Conservation (phyloP, 1,284 basidiomycete species). For the Mycosarcoma mackinlayi region DNA sequence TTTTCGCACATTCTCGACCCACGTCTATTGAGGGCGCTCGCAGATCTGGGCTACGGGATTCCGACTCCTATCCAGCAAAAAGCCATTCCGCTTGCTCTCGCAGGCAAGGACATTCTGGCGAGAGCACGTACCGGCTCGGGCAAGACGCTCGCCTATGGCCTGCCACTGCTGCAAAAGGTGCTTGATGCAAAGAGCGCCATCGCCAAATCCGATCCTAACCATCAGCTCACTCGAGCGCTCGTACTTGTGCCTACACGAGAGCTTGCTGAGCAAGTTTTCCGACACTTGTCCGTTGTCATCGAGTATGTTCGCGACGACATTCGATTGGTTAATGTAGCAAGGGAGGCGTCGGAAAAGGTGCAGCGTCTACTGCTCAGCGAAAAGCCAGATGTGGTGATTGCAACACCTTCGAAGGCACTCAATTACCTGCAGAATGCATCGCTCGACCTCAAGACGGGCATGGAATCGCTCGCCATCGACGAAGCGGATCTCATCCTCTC, state of each 20-base stretch:
- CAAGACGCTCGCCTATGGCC: constrained; percentile 95
- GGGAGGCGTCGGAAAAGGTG: constrained; percentile 73
- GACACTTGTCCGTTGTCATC: constrained; percentile 78
- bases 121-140: constrained; percentile 94
- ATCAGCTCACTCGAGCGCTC: constrained; percentile 79
- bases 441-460: constrained; percentile 67
- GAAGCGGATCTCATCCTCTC: constrained; percentile 98
- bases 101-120: constrained; percentile 91
- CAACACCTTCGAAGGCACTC: constrained; percentile 88
- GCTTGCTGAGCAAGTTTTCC: constrained; percentile 87
- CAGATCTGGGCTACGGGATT: constrained; percentile 82
- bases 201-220: constrained; percentile 68
- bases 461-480: constrained; percentile 93
- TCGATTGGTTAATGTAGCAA: constrained; percentile 81
- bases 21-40: constrained; percentile 78
- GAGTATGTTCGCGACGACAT: constrained; percentile 79
- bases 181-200: constrained; percentile 76
- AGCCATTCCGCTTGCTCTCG: constrained; percentile 83
- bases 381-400: constrained; percentile 88
- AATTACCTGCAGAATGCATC: constrained; percentile 80
- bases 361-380: constrained; percentile 88
- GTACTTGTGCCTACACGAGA: constrained; percentile 95
- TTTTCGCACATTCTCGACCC: constrained; percentile 80
- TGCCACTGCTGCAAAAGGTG: constrained; percentile 90
- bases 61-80: constrained; percentile 84